Conservation (phyloP, 2,329 filamentous ascomycete genomes). For the Diaporthe amygdali region DNA sequence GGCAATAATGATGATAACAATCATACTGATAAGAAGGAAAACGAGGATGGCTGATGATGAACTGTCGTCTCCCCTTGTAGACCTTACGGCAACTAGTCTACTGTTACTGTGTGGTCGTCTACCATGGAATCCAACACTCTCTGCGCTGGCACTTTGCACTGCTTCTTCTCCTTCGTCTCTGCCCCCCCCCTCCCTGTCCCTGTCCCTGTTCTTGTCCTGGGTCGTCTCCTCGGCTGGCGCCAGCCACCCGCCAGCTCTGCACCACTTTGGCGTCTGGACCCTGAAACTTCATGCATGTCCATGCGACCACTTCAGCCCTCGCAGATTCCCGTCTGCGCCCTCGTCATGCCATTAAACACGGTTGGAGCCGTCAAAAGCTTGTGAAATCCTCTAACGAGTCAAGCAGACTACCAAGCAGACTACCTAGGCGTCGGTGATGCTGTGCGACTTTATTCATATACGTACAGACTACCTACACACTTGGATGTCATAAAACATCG, state of each 20-base stretch:
- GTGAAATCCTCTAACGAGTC: conserved; percentile 1
- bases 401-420: background rate
- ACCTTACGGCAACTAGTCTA: too few relatives aligned
- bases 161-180: background rate
- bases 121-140: background rate
- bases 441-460: too few relatives aligned
- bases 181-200: background rate
- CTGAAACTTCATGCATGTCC: conserved; percentile 12
- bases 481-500: background rate
- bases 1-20: background rate
- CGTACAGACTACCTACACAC: too few relatives aligned
- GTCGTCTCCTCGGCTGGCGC: background rate
- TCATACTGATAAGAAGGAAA: background rate
- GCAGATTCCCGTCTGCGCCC: background rate
- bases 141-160: background rate
- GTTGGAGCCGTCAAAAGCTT: conserved; percentile 12
- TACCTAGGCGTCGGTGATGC: background rate
- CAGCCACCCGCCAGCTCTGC: conserved; percentile 11
- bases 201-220: background rate
- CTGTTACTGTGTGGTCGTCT: too few relatives aligned
- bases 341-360: conserved; percentile 7
- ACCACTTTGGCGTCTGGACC: background rate
- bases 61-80: background rate
- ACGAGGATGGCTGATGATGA: background rate
- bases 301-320: background rate